Conservation (phyloP, 345 rosid genomes). For the Eucalyptus sp. region DNA sequence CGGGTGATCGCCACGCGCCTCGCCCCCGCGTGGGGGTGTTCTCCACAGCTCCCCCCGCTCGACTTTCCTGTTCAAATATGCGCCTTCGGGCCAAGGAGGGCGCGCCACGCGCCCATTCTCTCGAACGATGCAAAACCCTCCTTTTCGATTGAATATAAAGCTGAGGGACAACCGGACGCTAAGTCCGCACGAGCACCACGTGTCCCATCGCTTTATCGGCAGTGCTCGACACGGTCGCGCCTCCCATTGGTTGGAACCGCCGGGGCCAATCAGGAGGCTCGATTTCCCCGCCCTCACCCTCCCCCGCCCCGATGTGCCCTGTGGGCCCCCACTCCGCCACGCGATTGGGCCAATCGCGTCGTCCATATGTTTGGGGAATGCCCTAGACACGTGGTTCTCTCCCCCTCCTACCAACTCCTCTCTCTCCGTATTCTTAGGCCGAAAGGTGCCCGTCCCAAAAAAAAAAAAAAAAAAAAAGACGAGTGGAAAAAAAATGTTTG, state of each 20-base stretch:
- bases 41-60: background rate
- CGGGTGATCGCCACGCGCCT: background rate
- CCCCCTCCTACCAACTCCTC: background rate
- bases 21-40: background rate
- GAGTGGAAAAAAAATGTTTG: background rate
- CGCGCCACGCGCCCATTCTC: constrained; percentile 1
- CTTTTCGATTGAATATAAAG: background rate
- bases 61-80: background rate
- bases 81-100: background rate
- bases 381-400: background rate
- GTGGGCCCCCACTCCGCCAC: background rate
- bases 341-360: background rate
- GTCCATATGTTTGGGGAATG: background rate
- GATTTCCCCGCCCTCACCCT: background rate
- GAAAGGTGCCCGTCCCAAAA: background rate
- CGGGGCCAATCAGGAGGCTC: background rate
- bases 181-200: background rate
- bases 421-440: background rate
- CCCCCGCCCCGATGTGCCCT: background rate
- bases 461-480: background rate
- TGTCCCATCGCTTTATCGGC: background rate
- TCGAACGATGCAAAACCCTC: background rate
- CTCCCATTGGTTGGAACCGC: background rate
- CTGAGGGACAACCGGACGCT: background rate
- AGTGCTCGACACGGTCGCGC: background rate